A percentile compares a stretch with the other conserved stretches of the same genome.
Conservation (phyloP, 164 flowering plant genomes). For the Berberis vulgaris region DNA sequence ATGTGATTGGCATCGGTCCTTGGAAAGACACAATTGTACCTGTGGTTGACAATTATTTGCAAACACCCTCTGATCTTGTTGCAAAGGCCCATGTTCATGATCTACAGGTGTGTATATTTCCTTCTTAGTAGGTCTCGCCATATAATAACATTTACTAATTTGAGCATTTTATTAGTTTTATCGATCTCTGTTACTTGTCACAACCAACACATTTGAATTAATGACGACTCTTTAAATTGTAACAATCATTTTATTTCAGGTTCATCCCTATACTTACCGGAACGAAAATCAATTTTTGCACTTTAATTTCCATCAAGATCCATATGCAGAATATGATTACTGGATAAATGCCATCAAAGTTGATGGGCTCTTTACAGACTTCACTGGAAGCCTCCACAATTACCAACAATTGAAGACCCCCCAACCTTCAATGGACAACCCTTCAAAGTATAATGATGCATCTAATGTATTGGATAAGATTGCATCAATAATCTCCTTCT, state of each 20-base stretch:
- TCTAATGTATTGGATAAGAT: constrained; percentile 42
- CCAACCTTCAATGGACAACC: background rate
- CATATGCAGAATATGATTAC: constrained; percentile 66
- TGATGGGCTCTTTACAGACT: constrained; percentile 94
- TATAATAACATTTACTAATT: too few species aligned
- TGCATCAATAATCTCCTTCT: constrained; percentile 19
- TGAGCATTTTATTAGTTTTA: too few species aligned
- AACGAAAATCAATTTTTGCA: constrained; percentile 64
- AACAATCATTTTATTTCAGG: constrained; percentile 40
- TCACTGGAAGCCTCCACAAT: constrained; percentile 78
- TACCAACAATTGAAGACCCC: constrained; percentile 61
- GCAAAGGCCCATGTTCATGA: constrained; percentile 77
- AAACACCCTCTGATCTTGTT: constrained; percentile 73
- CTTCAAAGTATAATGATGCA: constrained; percentile 20
- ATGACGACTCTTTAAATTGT: background rate
- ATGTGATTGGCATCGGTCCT: constrained; percentile 95
- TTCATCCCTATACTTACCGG: constrained; percentile 91
- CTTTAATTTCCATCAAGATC: constrained; percentile 71
- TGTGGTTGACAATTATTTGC: constrained; percentile 42
- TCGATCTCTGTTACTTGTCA: too few species aligned
- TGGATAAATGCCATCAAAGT: constrained; percentile 80
- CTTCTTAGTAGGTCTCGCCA: background rate
- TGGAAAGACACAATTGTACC: constrained; percentile 90
- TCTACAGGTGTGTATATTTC: constrained; percentile 52
- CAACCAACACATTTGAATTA: too few species aligned